Percentiles rank a stretch among this genome's conserved stretches.
These are phyloP conservation scores for Mucor sp. DNA, from an alignment of 371 early-diverging fungal genomes.

Conservation along the genomic window DNA sequence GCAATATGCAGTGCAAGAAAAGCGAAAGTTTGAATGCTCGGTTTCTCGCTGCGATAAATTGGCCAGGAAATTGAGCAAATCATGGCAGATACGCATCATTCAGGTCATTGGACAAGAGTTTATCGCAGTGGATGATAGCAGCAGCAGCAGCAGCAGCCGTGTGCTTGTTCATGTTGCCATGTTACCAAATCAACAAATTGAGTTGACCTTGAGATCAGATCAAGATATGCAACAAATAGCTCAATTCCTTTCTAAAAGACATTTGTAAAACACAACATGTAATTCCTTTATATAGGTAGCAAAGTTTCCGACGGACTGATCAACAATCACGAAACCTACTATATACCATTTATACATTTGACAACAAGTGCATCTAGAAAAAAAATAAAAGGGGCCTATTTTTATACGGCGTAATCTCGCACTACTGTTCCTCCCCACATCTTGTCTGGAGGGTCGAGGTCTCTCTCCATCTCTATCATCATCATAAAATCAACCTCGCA, in stretches of 20 bases:
- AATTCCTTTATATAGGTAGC: neutral
- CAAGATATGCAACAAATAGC: neutral
- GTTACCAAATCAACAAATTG: constrained; percentile 14
- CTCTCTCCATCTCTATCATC: neutral
- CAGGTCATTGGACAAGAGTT: constrained; percentile 40
- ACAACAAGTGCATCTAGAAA: neutral
- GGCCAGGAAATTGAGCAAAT: constrained; percentile 9
- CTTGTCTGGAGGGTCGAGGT: neutral
- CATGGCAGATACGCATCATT: constrained; percentile 26
- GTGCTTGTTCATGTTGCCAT: constrained; percentile 28
- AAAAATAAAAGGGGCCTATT: neutral
- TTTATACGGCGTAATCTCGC: neutral
- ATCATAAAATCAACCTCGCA: too few species aligned
- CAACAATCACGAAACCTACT: neutral
- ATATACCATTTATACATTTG: neutral
- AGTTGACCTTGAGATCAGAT: constrained; percentile 20
- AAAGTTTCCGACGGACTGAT: neutral
- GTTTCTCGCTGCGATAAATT: constrained; percentile 15
- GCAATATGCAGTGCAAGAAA: constrained; percentile 18
- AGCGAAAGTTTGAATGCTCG: constrained; percentile 14
- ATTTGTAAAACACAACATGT: neutral
- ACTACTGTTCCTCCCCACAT: neutral
- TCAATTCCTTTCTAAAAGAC: constrained; percentile 11
- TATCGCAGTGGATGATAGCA: constrained; percentile 18
- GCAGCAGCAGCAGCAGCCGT: neutral